phyloP scores from a whole-genome alignment of 768 basidiomycete species.

The Lactarius indigo region DNA sequence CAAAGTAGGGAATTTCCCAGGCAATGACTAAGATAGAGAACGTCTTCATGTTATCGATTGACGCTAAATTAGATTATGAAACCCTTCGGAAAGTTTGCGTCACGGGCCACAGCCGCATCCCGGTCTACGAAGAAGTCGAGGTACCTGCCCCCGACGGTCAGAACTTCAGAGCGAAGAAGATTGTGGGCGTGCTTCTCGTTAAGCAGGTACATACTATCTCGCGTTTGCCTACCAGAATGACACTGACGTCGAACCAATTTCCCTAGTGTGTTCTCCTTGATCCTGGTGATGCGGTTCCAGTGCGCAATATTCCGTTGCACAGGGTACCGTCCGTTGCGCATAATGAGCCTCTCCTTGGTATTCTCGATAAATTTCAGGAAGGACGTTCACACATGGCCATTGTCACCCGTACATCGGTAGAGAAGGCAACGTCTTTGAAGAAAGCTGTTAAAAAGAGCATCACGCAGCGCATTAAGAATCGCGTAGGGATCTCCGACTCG shows the following conservation, averaged over 20 bases:
- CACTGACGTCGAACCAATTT: not conserved
- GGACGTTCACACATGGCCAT: slow-evolving; percentile 92
- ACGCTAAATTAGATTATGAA: slow-evolving; percentile 77
- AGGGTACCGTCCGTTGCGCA: slow-evolving; percentile 83
- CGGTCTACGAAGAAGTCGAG: slow-evolving; percentile 28
- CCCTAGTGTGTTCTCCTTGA: slow-evolving; percentile 27
- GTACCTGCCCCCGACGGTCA: slow-evolving; percentile 22
- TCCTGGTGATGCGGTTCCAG: slow-evolving; percentile 66
- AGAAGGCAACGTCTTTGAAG: slow-evolving; percentile 70
- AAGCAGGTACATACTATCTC: slow-evolving; percentile 52
- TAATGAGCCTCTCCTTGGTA: slow-evolving; percentile 79
- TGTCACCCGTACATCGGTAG: slow-evolving; percentile 44
- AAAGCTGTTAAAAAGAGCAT: slow-evolving; percentile 77
- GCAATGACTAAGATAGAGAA: slow-evolving; percentile 79
- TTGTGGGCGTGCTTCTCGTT: slow-evolving; percentile 81
- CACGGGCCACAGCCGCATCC: slow-evolving; percentile 28
- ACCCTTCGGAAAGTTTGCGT: slow-evolving; percentile 41
- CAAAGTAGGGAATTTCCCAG: slow-evolving; percentile 29
- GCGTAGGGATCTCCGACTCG: slow-evolving; percentile 55
- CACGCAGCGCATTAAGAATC: slow-evolving; percentile 70
- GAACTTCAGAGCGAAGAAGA: slow-evolving; percentile 66
- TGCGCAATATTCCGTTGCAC: slow-evolving; percentile 81
- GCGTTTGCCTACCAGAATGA: not conserved
- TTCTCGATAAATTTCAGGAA: slow-evolving; percentile 86
- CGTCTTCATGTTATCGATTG: slow-evolving; percentile 87